Base-by-base conservation (phyloP, 1,284 basidiomycete genomes). In the Austroboletus sp. region DNA sequence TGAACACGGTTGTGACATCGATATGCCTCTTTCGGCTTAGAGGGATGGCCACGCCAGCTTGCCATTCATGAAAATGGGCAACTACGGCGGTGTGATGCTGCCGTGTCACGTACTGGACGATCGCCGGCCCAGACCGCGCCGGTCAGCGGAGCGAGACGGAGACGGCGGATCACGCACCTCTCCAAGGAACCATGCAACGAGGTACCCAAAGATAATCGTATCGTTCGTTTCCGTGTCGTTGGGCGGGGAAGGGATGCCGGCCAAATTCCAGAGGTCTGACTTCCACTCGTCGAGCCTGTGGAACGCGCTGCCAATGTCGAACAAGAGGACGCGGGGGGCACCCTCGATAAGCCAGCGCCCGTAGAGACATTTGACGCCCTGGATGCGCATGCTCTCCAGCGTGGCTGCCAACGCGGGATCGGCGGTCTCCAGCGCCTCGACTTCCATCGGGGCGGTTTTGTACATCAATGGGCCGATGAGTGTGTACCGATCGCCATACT, bases 61-160 rank as follows among this genome's bases (percentile, higher is more conserved):
- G 94, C 95, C 95, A 98, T 70, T 98, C 95, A 71, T 98, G 95
- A 74, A 98, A 97, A 70, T 98, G 95, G 52, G 92, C 93, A 52
- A 98, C 79, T 56, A 98, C 88, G 38, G 94, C 90, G 10, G 80
- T 85, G 51, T 79, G 76, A 30, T 85, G 76, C 65, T 93, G 82
- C 49, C 83, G 81, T 23, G 84, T 66, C 31, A 89, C 80, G 63
- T 90, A 96, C 85, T 91, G 61, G 44, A 49, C 36, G 17, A 17
- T 30, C 5, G 32, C 16, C 46, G 47, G 47, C 9, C 32, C 12
- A 23, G 47, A 53, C 34, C 54, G 49, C 3, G 3, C 29, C 13
- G 29, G 45, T 55, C 34, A 50, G 51, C 41, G 46, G 35, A 7
- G 30, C 4, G 19, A 13, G 12, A 31, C 25, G 48, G 35, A 30